Evolutionary conservation across 2,329 filamentous ascomycete species (phyloP).

Genomic region (Catunica adiposa): DNA sequence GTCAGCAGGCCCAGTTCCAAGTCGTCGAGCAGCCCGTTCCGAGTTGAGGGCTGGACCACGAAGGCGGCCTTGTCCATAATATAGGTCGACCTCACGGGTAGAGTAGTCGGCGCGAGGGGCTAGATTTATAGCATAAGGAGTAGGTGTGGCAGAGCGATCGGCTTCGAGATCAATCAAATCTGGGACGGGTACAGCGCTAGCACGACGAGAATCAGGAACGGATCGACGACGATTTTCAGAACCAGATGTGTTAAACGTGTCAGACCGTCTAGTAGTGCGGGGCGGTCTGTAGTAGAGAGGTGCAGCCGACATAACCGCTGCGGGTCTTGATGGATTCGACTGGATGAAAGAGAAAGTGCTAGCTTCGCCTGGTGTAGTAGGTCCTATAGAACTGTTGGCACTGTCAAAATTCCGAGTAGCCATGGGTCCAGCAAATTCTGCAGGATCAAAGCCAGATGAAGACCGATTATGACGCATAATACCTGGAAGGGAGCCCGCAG

Average conservation of each 20-base stretch:
- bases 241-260: slow-evolving; percentile 31
- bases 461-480: slow-evolving; percentile 30
- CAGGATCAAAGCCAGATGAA: slow-evolving; percentile 38
- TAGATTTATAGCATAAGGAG: slow-evolving; percentile 27
- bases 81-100: slow-evolving; percentile 89
- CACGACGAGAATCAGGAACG: slow-evolving; percentile 22
- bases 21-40: slow-evolving; percentile 61
- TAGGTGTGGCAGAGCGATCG: slow-evolving; percentile 29
- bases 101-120: slow-evolving; percentile 59
- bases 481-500: slow-evolving; percentile 36
- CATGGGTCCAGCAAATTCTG: slow-evolving; percentile 28
- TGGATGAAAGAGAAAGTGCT: slow-evolving; percentile 57
- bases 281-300: slow-evolving; percentile 87
- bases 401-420: slow-evolving; percentile 35
- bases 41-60: slow-evolving; percentile 75
- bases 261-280: slow-evolving; percentile 39
- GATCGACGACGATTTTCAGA: slow-evolving; percentile 17
- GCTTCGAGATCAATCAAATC: slow-evolving; percentile 27
- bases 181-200: slow-evolving; percentile 23
- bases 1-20: slow-evolving; percentile 88
- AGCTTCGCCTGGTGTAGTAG: slow-evolving; percentile 56
- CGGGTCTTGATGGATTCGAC: slow-evolving; percentile 30
- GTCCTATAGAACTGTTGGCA: slow-evolving; percentile 44
- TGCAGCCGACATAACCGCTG: slow-evolving; percentile 33
- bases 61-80: slow-evolving; percentile 46